Base-by-base conservation (phyloP, 129 eudicot genomes). In the Arctium lappa region DNA sequence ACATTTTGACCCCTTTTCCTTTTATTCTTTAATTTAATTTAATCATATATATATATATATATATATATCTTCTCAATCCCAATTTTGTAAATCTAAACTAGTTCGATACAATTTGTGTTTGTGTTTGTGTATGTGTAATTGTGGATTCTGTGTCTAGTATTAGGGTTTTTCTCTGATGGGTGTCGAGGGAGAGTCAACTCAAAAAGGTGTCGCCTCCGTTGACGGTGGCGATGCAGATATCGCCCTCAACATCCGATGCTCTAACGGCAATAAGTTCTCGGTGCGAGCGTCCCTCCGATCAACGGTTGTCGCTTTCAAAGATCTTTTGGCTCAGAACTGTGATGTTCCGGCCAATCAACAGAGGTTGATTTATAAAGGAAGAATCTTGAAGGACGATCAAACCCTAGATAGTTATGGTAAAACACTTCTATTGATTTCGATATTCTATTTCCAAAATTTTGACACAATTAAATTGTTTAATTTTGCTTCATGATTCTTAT, bases 361-460 rank as follows among this genome's bases (percentile, higher is more conserved):
- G 88, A 78, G 97, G 70, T 56, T 94, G 92, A 94, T 94, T 80
- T 94, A 94, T 68, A 94, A 94, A 84, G 98, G 98, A 22, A 95
- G 98, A 86, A 92, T 94, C 87, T 81, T 94, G 50, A 94, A 92
- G 86, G 97, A 92, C 42, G 98, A 94, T 87, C 98, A 92, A 88
- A 94, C 97, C 92, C 95, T 94, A 84, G 89, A 73, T 11, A 90
- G 90, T 72, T 94, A 94, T 85, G 98, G 98, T 94, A 88, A 34
- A 22, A 36, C 65, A 15, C 50, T 46, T 3, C 7, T 60, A 11
- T 36, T 15, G 11, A 7, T 71, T 42, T 74, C 15, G 2, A 0
- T 36, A 0, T 36, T 16, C 37, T 22, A 13, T 62, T 36, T 6
- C 16, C 9, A 3, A 0, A 73, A 50, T 31, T 22, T 62, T 36